A percentile compares a stretch with the other conserved stretches of the same genome.
Conservation (phyloP, 2,329 filamentous ascomycete genomes). For the Neonectria hederae region DNA sequence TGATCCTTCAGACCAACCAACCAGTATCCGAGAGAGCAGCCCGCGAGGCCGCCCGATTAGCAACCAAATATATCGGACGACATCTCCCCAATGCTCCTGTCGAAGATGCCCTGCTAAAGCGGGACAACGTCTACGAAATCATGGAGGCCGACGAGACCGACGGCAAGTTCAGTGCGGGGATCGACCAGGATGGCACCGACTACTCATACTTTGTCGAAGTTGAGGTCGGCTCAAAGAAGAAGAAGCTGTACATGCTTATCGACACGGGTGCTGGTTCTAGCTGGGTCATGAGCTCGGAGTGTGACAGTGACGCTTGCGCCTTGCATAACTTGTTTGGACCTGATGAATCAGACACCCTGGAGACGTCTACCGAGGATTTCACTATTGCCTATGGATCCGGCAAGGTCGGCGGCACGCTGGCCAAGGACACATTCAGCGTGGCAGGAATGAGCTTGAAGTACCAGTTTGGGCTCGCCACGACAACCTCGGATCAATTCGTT, state of each 20-base stretch:
- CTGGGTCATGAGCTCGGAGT: slow-evolving; percentile 83
- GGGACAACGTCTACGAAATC: slow-evolving; percentile 59
- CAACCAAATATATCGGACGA: slow-evolving; percentile 50
- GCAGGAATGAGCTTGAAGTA: slow-evolving; percentile 71
- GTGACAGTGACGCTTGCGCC: slow-evolving; percentile 71
- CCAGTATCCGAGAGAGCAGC: slow-evolving; percentile 49
- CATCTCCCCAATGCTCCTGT: slow-evolving; percentile 20
- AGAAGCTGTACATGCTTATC: slow-evolving; percentile 68
- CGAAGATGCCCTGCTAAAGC: slow-evolving; percentile 41
- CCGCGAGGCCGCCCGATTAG: slow-evolving; percentile 50
- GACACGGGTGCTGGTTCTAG: slow-evolving; percentile 77
- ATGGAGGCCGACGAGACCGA: slow-evolving; percentile 57
- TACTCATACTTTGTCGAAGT: slow-evolving; percentile 72
- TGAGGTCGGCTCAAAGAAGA: slow-evolving; percentile 63
- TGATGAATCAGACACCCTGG: slow-evolving; percentile 71
- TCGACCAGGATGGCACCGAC: slow-evolving; percentile 72
- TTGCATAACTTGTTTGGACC: slow-evolving; percentile 76
- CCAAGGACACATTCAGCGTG: slow-evolving; percentile 72
- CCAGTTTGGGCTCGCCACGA: slow-evolving; percentile 76
- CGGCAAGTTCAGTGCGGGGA: slow-evolving; percentile 59
- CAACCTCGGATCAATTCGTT: slow-evolving; percentile 77
- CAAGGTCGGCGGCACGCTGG: slow-evolving; percentile 72
- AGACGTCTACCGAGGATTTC: slow-evolving; percentile 64
- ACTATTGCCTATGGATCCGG: slow-evolving; percentile 81
- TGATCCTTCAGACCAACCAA: slow-evolving; percentile 43